Evolutionary conservation across 2,329 filamentous ascomycete species (phyloP).

Genomic region (Coniella vitis): DNA sequence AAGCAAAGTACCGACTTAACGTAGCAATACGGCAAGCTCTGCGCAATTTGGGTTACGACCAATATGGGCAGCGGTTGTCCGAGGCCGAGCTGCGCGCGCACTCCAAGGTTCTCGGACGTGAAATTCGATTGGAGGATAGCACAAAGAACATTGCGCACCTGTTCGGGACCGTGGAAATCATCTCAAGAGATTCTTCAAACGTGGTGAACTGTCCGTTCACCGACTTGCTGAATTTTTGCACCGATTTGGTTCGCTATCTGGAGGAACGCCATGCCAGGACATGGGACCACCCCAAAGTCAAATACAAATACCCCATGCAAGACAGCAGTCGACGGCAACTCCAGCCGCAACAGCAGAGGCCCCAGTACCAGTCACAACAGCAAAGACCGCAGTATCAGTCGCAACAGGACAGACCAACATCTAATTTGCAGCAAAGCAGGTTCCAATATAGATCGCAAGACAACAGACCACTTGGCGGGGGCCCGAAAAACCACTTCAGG

Average conservation of each 20-base stretch:
- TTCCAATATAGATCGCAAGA: too few relatives aligned
- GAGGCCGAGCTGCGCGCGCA: not conserved
- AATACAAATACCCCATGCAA: too few relatives aligned
- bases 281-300: not conserved
- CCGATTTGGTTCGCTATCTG: conserved; percentile 8
- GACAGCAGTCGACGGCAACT: too few relatives aligned
- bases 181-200: not conserved
- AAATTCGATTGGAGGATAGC: not conserved
- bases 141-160: conserved; percentile 7
- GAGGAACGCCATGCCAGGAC: conserved; percentile 10
- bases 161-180: conserved; percentile 17
- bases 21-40: conserved; percentile 19
- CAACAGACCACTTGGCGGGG: too few relatives aligned
- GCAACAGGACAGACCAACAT: not conserved
- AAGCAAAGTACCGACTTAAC: conserved; percentile 12
- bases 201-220: conserved; percentile 4
- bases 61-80: conserved; percentile 12
- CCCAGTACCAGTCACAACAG: too few relatives aligned
- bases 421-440: not conserved
- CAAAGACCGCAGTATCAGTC: not conserved
- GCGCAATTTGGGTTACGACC: conserved; percentile 19
- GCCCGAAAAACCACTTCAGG: too few relatives aligned
- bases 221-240: conserved; percentile 10
- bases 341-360: too few relatives aligned
- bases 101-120: not conserved